A percentile compares a stretch with the other conserved stretches of the same genome.
Evolutionary conservation across 2,329 filamentous ascomycete species (phyloP).

Genomic region (Ophiognomonia clavigignenti-juglandacearum): DNA sequence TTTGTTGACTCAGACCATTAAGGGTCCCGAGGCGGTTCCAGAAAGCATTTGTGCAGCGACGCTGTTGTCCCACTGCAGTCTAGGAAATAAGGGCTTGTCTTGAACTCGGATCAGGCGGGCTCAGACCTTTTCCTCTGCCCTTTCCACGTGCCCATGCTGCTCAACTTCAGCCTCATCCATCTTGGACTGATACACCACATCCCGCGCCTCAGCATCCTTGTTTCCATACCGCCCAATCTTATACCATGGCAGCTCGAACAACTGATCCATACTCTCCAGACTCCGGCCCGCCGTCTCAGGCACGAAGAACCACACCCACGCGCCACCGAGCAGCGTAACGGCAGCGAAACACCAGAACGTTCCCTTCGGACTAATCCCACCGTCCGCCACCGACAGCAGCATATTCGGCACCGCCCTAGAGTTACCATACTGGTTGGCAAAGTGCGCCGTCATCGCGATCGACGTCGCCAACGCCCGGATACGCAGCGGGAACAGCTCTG

Average conservation of each 20-base stretch:
- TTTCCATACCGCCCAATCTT: conserved; percentile 60
- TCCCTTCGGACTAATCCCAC: conserved; percentile 54
- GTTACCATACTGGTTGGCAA: conserved; percentile 75
- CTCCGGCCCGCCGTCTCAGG: conserved; percentile 66
- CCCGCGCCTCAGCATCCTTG: conserved; percentile 43
- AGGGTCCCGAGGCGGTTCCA: too few relatives aligned
- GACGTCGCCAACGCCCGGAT: conserved; percentile 68
- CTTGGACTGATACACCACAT: conserved; percentile 40
- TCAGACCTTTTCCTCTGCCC: conserved; percentile 12
- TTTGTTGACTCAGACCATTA: too few relatives aligned
- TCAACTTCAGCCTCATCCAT: conserved; percentile 28
- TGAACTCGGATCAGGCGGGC: too few relatives aligned
- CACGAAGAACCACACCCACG: conserved; percentile 68
- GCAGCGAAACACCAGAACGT: conserved; percentile 75
- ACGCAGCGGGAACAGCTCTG: conserved; percentile 71
- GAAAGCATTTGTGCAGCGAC: too few relatives aligned
- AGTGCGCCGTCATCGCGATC: conserved; percentile 73
- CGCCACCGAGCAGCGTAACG: conserved; percentile 61
- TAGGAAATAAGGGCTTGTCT: too few relatives aligned
- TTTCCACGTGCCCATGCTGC: conserved; percentile 31
- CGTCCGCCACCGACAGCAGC: conserved; percentile 47
- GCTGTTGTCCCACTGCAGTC: too few relatives aligned
- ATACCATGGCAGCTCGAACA: conserved; percentile 72
- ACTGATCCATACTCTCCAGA: conserved; percentile 65
- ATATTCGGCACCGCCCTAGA: conserved; percentile 70